Evolutionary conservation across 345 rosid species (phyloP).

Genomic region (Clausena lansium): DNA sequence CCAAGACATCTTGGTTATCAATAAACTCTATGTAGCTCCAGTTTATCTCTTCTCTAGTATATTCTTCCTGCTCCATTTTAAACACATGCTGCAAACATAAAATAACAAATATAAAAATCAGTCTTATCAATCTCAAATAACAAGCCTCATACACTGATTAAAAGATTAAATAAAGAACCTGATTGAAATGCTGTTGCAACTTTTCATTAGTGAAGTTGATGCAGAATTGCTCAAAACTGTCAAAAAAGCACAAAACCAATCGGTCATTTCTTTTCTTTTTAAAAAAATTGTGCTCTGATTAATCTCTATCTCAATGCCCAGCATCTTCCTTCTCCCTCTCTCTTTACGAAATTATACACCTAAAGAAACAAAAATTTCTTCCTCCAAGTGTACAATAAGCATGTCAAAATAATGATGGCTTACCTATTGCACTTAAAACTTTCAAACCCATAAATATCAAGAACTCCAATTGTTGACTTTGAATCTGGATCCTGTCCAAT

Average conservation of each 20-base stretch:
- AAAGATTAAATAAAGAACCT: slow-evolving; percentile 39
- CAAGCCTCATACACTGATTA: slow-evolving; percentile 3
- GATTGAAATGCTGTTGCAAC: slow-evolving; percentile 92
- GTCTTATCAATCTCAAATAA: not conserved
- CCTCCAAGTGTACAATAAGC: not conserved
- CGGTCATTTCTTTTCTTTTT: not conserved
- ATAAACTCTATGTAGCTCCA: slow-evolving; percentile 95
- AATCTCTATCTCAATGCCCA: not conserved
- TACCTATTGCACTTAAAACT: slow-evolving; percentile 90
- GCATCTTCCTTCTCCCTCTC: not conserved
- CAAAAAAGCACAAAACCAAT: slow-evolving; percentile 18
- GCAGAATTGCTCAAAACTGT: slow-evolving; percentile 93
- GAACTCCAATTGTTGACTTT: slow-evolving; percentile 76
- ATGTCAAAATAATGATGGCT: not conserved
- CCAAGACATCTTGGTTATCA: slow-evolving; percentile 88
- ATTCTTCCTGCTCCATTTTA: slow-evolving; percentile 95
- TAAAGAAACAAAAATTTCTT: not conserved
- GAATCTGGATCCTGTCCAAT: slow-evolving; percentile 96
- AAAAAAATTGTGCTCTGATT: not conserved
- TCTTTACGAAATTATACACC: not conserved
- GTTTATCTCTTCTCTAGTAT: slow-evolving; percentile 74
- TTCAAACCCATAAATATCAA: slow-evolving; percentile 95
- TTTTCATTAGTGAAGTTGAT: slow-evolving; percentile 94
- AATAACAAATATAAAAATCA: slow-evolving; percentile 9
- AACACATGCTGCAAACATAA: slow-evolving; percentile 73